Percentiles rank a stretch among this genome's conserved stretches.
Evolutionary conservation across 2,329 filamentous ascomycete genomes (phyloP).

Genomic region (Sporothrix euskadiensis): DNA sequence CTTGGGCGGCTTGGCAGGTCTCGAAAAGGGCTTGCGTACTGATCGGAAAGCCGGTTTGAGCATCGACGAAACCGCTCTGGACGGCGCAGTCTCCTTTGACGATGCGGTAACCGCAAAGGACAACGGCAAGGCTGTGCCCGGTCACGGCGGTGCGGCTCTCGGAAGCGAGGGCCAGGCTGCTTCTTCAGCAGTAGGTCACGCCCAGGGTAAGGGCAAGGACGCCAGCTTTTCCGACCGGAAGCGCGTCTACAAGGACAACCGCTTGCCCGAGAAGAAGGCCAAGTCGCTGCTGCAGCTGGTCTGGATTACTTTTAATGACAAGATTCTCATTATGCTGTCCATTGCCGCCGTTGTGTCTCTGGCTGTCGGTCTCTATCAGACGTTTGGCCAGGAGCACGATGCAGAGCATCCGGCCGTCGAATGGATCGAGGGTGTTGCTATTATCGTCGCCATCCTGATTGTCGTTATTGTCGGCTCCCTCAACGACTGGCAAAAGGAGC

Average conservation of each 20-base stretch:
- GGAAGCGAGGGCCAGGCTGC: neutral
- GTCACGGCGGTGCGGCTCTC: constrained; percentile 37
- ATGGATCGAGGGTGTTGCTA: constrained; percentile 81
- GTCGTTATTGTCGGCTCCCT: constrained; percentile 75
- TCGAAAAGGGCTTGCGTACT: constrained; percentile 76
- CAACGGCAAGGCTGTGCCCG: constrained; percentile 35
- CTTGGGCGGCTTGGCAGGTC: constrained; percentile 72
- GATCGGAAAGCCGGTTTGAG: constrained; percentile 74
- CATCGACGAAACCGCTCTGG: constrained; percentile 67
- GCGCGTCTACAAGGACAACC: constrained; percentile 71
- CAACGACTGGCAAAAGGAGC: constrained; percentile 80
- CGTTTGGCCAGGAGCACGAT: constrained; percentile 61
- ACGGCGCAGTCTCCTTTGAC: constrained; percentile 69
- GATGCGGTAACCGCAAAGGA: constrained; percentile 56
- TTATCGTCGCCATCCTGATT: constrained; percentile 76
- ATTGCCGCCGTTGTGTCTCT: constrained; percentile 71
- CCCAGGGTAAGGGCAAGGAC: constrained; percentile 22
- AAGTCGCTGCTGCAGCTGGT: constrained; percentile 72
- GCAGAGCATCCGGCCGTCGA: constrained; percentile 60
- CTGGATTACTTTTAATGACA: constrained; percentile 85
- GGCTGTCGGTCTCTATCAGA: constrained; percentile 73
- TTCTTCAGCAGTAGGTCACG: constrained; percentile 32
- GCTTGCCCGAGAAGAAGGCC: constrained; percentile 70
- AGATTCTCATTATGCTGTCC: constrained; percentile 72
- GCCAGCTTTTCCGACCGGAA: constrained; percentile 60